Percentiles rank a stretch among this genome's conserved stretches.
Conservation (phyloP, 176 grass and related monocot species). For the Carex parvula region DNA sequence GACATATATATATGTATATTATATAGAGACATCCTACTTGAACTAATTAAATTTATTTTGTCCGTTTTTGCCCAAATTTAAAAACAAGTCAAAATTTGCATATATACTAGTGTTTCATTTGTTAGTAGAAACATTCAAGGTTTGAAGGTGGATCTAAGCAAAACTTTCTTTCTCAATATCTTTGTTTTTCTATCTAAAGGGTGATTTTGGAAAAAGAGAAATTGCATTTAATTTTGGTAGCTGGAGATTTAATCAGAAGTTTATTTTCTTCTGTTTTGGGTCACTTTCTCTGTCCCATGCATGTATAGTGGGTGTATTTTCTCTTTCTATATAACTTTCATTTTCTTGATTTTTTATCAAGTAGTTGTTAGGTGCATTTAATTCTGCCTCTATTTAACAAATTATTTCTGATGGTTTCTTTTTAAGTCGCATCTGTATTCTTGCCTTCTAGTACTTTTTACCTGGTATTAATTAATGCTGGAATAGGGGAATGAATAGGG, state of each 20-base stretch:
- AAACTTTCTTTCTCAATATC: not conserved
- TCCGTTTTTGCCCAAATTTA: too few relatives aligned
- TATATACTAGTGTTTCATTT: not conserved
- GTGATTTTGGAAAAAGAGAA: not conserved
- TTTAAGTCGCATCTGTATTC: conserved; percentile 10
- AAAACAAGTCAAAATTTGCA: not conserved
- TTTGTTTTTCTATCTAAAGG: not conserved
- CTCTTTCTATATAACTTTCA: not conserved
- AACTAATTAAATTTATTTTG: not conserved
- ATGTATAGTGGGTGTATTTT: not conserved
- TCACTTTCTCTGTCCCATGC: conserved; percentile 23
- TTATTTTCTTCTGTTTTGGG: conserved; percentile 15
- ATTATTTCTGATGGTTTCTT: conserved; percentile 1
- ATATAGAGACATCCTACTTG: not conserved
- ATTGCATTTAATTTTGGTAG: conserved; percentile 17
- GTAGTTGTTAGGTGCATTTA: conserved; percentile 31
- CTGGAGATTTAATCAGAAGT: conserved; percentile 22
- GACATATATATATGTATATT: not conserved
- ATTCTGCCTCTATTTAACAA: not conserved
- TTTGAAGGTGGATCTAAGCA: not conserved
- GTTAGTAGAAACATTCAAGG: not conserved
- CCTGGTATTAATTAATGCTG: not conserved
- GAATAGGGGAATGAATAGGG: not conserved
- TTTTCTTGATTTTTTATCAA: not conserved
- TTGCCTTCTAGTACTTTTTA: not conserved